phyloP scores from a whole-genome alignment of 129 eudicot species.

The Glebionis coronaria region DNA sequence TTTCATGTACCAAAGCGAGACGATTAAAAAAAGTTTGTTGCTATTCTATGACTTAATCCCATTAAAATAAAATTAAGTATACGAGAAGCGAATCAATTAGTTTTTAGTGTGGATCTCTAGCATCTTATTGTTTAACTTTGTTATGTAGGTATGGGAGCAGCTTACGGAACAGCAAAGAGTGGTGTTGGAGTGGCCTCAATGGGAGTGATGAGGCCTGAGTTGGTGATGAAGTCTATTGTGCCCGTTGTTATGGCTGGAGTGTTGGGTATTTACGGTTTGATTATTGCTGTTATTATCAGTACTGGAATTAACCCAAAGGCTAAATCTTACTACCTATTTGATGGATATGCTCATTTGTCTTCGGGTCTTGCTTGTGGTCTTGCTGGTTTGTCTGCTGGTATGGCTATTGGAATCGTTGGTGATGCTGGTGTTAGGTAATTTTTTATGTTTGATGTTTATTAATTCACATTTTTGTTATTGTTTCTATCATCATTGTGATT shows the following conservation, averaged over 20 bases:
- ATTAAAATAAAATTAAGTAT: too few species aligned
- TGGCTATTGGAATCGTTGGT: conserved; percentile 86
- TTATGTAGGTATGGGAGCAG: conserved; percentile 79
- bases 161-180: conserved; percentile 89
- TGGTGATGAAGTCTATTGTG: conserved; percentile 85
- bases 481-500: neutral
- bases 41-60: too few species aligned
- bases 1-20: too few species aligned
- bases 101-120: too few species aligned
- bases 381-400: conserved; percentile 82
- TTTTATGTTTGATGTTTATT: neutral
- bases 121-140: neutral
- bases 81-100: too few species aligned
- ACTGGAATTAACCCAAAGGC: conserved; percentile 91
- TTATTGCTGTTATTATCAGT: conserved; percentile 82
- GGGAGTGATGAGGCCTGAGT: conserved; percentile 93
- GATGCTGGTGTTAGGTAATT: conserved; percentile 77
- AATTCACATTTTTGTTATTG: neutral
- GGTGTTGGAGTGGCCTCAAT: conserved; percentile 90
- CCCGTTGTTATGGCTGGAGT: conserved; percentile 96
- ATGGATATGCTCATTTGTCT: conserved; percentile 78
- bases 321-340: conserved; percentile 68
- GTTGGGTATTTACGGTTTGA: conserved; percentile 77
- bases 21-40: too few species aligned
- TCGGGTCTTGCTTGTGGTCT: conserved; percentile 91